phyloP scores from a whole-genome alignment of 768 basidiomycete species.

The Lactifluus pinguis region DNA sequence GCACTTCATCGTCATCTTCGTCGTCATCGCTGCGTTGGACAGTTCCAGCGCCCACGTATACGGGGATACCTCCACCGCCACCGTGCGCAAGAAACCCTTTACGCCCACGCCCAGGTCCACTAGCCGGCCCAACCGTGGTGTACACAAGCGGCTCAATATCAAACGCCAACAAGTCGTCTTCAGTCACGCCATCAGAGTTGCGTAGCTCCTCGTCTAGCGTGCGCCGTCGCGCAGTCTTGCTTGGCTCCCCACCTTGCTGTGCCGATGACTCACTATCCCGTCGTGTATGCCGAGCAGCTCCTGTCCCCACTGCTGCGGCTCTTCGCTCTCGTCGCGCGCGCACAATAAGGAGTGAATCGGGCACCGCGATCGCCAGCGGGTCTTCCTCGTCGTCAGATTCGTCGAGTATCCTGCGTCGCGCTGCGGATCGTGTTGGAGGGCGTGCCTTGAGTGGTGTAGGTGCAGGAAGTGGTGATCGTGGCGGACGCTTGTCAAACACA shows the following conservation, averaged over 20 bases:
- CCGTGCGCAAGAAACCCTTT: constrained; percentile 65
- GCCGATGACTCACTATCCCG: neutral
- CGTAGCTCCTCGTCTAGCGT: constrained; percentile 65
- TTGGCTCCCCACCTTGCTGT: constrained; percentile 10
- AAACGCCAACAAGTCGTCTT: constrained; percentile 26
- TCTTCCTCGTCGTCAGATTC: constrained; percentile 7
- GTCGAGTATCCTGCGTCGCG: neutral
- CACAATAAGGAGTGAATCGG: neutral
- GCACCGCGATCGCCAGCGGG: constrained; percentile 2
- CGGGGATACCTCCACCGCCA: constrained; percentile 61
- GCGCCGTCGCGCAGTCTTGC: constrained; percentile 30
- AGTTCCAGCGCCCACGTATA: constrained; percentile 49
- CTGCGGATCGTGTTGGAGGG: constrained; percentile 40
- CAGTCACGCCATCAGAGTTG: constrained; percentile 30
- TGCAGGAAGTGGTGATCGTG: constrained; percentile 52
- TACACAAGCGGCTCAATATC: constrained; percentile 37
- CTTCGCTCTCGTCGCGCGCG: constrained; percentile 1
- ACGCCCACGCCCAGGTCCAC: constrained; percentile 42
- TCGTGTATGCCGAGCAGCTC: neutral
- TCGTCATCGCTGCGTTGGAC: constrained; percentile 26
- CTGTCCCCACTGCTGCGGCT: neutral
- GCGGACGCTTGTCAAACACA: constrained; percentile 51
- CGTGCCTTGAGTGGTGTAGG: constrained; percentile 44
- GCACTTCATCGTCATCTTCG: constrained; percentile 10
- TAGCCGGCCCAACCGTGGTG: constrained; percentile 43